Evolutionary conservation across 2,329 filamentous ascomycete species (phyloP).

Genomic region (Mariannaea sp.): DNA sequence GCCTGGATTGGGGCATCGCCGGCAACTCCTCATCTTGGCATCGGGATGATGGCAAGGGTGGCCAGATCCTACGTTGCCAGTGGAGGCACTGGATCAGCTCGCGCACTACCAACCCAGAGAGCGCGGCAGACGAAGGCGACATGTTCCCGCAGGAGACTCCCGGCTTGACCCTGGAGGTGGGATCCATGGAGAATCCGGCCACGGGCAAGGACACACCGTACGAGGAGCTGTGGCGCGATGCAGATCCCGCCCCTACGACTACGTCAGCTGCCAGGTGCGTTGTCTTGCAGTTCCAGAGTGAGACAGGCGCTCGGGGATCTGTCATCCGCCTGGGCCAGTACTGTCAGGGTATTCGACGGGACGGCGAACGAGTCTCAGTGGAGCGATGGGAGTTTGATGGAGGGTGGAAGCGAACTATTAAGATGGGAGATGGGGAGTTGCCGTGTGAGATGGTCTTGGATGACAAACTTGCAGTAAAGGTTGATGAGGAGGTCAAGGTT

Average conservation of each 20-base stretch:
- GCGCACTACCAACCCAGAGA: constrained; percentile 46
- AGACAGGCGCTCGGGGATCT: constrained; percentile 49
- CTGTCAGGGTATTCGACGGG: constrained; percentile 60
- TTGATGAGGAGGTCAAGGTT: constrained; percentile 29
- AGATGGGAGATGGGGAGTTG: constrained; percentile 42
- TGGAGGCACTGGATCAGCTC: constrained; percentile 68
- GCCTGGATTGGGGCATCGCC: constrained; percentile 69
- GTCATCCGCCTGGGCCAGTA: constrained; percentile 59
- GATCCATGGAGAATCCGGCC: constrained; percentile 62
- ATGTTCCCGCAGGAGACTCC: constrained; percentile 53
- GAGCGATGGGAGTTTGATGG: constrained; percentile 60
- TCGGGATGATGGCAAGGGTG: constrained; percentile 34
- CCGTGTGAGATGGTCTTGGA: constrained; percentile 41
- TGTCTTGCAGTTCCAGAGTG: constrained; percentile 22
- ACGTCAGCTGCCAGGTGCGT: background rate
- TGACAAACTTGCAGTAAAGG: constrained; percentile 10
- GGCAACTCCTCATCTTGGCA: constrained; percentile 54
- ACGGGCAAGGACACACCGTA: constrained; percentile 59
- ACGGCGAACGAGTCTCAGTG: constrained; percentile 47
- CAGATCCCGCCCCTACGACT: constrained; percentile 39
- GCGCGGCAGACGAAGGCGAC: constrained; percentile 59
- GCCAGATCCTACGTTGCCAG: constrained; percentile 42
- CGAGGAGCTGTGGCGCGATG: constrained; percentile 69
- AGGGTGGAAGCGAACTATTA: constrained; percentile 45
- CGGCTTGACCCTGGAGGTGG: constrained; percentile 58